Conservation (phyloP, 495 filamentous ascomycete species). For the Aspergillus hancockii region DNA sequence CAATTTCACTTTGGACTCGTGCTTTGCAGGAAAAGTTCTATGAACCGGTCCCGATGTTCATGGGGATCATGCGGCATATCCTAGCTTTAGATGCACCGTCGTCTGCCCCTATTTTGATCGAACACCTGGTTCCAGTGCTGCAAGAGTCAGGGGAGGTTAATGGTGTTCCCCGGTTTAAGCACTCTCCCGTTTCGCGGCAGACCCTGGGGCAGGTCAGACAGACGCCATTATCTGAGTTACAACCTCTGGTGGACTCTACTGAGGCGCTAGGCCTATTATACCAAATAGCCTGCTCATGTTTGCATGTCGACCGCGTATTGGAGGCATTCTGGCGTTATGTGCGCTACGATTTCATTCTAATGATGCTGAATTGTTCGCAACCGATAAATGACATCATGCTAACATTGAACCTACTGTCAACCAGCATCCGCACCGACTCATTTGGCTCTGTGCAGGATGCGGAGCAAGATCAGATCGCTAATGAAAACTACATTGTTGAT, state of each 20-base stretch:
- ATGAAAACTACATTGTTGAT: constrained; percentile 62
- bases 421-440: constrained; percentile 55
- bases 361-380: constrained; percentile 61
- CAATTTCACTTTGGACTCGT: constrained; percentile 62
- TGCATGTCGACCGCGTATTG: constrained; percentile 41
- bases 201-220: constrained; percentile 37
- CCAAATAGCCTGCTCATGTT: constrained; percentile 53
- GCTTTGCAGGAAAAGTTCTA: constrained; percentile 62
- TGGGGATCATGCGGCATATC: constrained; percentile 56
- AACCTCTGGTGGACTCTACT: constrained; percentile 53
- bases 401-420: constrained; percentile 58
- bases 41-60: constrained; percentile 57
- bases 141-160: constrained; percentile 60
- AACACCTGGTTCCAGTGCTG: constrained; percentile 53
- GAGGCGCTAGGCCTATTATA: constrained; percentile 60
- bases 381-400: constrained; percentile 60
- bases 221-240: constrained; percentile 48
- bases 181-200: constrained; percentile 43
- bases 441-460: constrained; percentile 61
- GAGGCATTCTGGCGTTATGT: constrained; percentile 61
- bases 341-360: constrained; percentile 62
- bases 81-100: constrained; percentile 50
- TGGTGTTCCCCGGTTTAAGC: constrained; percentile 52
- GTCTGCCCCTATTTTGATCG: constrained; percentile 48
- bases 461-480: constrained; percentile 51